phyloP scores from a whole-genome alignment of 1,139 yeast species.

The Geotrichum phurueaensis region DNA sequence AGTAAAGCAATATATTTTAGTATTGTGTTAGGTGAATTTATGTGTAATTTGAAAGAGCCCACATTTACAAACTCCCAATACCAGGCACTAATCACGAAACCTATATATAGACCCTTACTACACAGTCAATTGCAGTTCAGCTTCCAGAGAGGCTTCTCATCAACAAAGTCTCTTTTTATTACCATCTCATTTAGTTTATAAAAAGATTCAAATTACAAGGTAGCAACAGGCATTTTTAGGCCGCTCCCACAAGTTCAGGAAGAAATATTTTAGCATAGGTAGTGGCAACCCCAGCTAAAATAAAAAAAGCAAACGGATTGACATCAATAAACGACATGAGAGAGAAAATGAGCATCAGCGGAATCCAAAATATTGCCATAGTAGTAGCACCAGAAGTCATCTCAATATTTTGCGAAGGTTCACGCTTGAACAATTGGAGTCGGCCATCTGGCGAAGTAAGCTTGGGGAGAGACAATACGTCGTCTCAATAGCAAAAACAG shows the following conservation, averaged over 20 bases:
- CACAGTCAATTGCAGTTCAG: no score
- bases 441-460: background rate
- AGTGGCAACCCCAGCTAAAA: conserved; percentile 17
- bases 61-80: no score
- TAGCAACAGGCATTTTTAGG: background rate
- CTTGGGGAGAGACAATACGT: background rate
- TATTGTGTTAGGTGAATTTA: no score
- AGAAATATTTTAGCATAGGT: conserved; percentile 17
- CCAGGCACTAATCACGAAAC: no score
- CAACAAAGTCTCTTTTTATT: no score
- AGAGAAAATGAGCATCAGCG: conserved; percentile 13
- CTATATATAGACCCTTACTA: no score
- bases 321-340: conserved; percentile 16
- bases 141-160: no score
- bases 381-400: conserved; percentile 13
- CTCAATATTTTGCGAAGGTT: background rate
- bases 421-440: background rate
- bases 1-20: no score
- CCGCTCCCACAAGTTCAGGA: conserved; percentile 17
- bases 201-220: background rate
- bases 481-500: background rate
- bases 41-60: no score
- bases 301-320: conserved; percentile 16
- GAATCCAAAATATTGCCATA: conserved; percentile 18
- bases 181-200: background rate